Evolutionary conservation across 2,329 filamentous ascomycete species (phyloP), one percentile per base, ranked within the genome.

Genomic region (Fusarium irregulare): DNA sequence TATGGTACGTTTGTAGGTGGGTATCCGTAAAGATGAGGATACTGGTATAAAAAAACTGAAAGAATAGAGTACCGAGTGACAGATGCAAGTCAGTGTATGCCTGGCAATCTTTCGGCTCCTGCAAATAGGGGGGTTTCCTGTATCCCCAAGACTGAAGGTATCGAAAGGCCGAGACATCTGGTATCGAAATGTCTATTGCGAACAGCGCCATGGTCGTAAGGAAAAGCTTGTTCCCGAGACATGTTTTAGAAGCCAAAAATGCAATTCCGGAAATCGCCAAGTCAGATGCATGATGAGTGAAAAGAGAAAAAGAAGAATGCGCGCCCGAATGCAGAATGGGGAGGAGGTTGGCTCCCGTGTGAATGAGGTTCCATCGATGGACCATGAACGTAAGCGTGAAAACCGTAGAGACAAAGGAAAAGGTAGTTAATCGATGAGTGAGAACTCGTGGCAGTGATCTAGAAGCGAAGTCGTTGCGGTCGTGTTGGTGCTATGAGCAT

Each of bases 401-500:
- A 71, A 62, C 51, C 68, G 71, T 48, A 18, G 32, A 66, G 56
- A 70, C 23, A 67, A 56, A 37, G 34, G 34, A 56, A 70, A 47
- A 56, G 25, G 46, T 57, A 68, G 66, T 56, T 40, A 60, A 65
- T 69, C 61, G 71, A 57, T 63, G 61, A 67, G 71, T 64, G 60
- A 63, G 56, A 65, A 75, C 66, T 70, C 71, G 71, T 59, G 71
- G 67, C 65, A 64, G 50, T 46, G 66, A 64, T 75, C 72, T 75
- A 77, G 72, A 64, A 73, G 71, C 70, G 70, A 70, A 61, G 67
- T 76, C 74, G 70, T 76, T 73, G 64, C 74, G 65, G 74, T 75
- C 74, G 71, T 73, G 66, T 72, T 70, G 63, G 67, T 66, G 64
- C 62, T 74, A 68, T 73, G 74, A 75, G 65, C 71, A 76, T 71